A percentile compares a stretch with the other conserved stretches of the same genome.
Conservation (phyloP, 495 filamentous ascomycete genomes). For the Hypoxylon lenormandii region DNA sequence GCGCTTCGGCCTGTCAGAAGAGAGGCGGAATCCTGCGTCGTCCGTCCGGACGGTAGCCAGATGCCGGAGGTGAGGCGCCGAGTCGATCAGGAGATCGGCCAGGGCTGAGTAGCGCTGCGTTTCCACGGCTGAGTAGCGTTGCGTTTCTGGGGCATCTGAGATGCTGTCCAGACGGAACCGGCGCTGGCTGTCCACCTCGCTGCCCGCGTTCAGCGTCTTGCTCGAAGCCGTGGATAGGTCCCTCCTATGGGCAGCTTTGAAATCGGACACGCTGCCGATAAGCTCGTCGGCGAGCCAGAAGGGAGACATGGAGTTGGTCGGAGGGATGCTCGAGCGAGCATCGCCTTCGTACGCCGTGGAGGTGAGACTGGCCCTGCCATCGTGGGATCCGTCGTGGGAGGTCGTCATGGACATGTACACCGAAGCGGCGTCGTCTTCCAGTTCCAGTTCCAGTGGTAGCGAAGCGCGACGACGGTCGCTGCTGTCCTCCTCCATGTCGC, state of each 20-base stretch:
- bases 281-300: slow-evolving; percentile 39
- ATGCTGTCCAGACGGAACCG: slow-evolving; percentile 2
- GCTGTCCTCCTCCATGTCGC: slow-evolving; percentile 40
- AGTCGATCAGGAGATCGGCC: slow-evolving; percentile 43
- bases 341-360: slow-evolving; percentile 29
- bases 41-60: slow-evolving; percentile 29
- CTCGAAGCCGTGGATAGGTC: slow-evolving; percentile 32
- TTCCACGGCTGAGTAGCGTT: no score
- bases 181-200: slow-evolving; percentile 24
- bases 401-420: slow-evolving; percentile 16
- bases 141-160: slow-evolving; percentile 1
- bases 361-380: slow-evolving; percentile 30
- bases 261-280: slow-evolving; percentile 15
- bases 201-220: slow-evolving; percentile 25
- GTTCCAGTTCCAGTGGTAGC: slow-evolving; percentile 1
- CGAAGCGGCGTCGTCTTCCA: slow-evolving; percentile 28
- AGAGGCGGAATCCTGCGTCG: slow-evolving; percentile 3
- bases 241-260: slow-evolving; percentile 24
- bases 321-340: slow-evolving; percentile 11
- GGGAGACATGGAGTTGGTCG: slow-evolving; percentile 14
- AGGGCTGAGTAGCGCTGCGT: slow-evolving; percentile 17
- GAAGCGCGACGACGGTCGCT: slow-evolving; percentile 34
- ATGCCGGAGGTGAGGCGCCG: slow-evolving; percentile 38
- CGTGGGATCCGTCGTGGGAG: slow-evolving; percentile 30
- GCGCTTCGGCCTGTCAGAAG: slow-evolving; percentile 12